phyloP scores from a whole-genome alignment of 768 basidiomycete genomes.

The Gloeopeniophorella convolvens region DNA sequence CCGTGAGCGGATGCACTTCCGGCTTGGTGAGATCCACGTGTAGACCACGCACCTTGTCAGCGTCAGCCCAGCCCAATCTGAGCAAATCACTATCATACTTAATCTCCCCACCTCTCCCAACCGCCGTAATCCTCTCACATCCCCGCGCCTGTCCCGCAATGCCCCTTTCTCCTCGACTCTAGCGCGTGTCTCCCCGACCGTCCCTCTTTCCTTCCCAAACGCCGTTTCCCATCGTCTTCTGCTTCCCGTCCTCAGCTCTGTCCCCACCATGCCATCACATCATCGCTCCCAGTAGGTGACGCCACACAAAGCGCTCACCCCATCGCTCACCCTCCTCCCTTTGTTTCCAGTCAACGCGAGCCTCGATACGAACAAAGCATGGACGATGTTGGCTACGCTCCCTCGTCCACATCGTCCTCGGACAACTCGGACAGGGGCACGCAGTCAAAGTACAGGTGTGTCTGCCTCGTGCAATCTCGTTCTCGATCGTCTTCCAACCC shows the following conservation, averaged over 20 bases:
- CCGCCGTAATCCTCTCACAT: neutral
- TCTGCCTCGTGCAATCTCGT: neutral
- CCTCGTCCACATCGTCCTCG: conserved; percentile 16
- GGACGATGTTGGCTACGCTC: conserved; percentile 10
- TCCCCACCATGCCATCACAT: conserved; percentile 5
- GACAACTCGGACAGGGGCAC: conserved; percentile 15
- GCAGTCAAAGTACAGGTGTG: conserved; percentile 7
- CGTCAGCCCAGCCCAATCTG: conserved; percentile 3
- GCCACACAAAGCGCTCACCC: neutral
- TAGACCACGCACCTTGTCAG: too few relatives aligned
- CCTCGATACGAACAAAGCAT: neutral
- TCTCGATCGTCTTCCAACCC: neutral
- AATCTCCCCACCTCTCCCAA: neutral
- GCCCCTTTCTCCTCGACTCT: neutral
- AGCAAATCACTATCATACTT: conserved; percentile 11
- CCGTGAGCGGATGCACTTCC: too few relatives aligned
- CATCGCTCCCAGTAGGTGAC: conserved; percentile 1
- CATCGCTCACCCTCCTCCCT: neutral
- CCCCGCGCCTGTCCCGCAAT: too few relatives aligned
- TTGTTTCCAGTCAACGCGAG: neutral
- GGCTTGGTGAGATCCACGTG: conserved; percentile 6
- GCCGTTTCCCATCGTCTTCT: neutral
- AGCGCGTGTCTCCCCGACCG: neutral
- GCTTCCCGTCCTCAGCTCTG: neutral
- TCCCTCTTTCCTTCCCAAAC: neutral